These are phyloP conservation scores for Prinsepia uniflora DNA, from an alignment of 306 rosid genomes.

Conservation along the genomic window DNA sequence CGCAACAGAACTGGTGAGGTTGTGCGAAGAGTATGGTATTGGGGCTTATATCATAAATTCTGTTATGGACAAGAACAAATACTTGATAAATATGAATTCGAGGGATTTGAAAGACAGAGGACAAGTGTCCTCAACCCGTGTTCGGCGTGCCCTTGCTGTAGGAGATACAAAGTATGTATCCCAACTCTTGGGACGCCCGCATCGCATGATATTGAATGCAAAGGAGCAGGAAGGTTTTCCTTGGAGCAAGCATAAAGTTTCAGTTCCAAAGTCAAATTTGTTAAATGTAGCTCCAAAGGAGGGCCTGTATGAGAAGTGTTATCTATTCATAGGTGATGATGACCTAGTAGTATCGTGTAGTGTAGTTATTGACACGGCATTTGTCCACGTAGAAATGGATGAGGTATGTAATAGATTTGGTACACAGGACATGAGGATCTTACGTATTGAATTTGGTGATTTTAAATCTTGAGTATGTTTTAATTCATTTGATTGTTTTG, in stretches of 20 bases:
- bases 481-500: constrained; percentile 8
- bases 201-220: constrained; percentile 61
- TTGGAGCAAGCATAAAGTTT: constrained; percentile 38
- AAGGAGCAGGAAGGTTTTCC: constrained; percentile 40
- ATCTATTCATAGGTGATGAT: constrained; percentile 35
- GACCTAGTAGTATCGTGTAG: constrained; percentile 40
- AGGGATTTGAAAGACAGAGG: constrained; percentile 66
- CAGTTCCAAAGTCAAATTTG: constrained; percentile 62
- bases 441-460: constrained; percentile 73
- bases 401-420: constrained; percentile 33
- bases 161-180: constrained; percentile 85
- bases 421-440: constrained; percentile 39
- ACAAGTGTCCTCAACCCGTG: constrained; percentile 92
- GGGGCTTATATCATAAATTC: constrained; percentile 79
- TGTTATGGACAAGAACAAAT: constrained; percentile 72
- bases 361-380: constrained; percentile 56
- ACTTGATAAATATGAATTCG: constrained; percentile 30
- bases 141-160: constrained; percentile 64
- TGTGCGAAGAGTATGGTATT: constrained; percentile 74
- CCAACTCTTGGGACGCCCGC: constrained; percentile 76
- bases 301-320: constrained; percentile 74
- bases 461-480: constrained; percentile 36
- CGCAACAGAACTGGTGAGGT: constrained; percentile 63
- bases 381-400: constrained; percentile 65
- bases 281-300: constrained; percentile 85